A percentile compares a stretch with the other conserved stretches of the same genome.
Conservation (phyloP, 2,329 filamentous ascomycete species). For the Pseudopithomyces chartarum region DNA sequence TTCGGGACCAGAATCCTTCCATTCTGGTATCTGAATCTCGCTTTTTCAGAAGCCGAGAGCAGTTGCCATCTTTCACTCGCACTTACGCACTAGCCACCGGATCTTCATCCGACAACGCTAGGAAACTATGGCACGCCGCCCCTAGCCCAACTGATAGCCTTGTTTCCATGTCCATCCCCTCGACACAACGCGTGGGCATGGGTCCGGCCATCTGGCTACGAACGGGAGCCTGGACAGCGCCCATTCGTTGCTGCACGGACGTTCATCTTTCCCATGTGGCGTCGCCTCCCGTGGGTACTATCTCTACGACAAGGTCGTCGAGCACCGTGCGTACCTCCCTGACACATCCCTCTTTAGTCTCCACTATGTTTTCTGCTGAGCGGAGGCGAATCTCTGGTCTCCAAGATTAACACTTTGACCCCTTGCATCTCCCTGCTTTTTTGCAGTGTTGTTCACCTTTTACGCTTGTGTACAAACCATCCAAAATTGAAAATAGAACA, state of each 20-base stretch:
- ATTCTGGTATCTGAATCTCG: conserved; percentile 22
- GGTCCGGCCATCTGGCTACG: conserved; percentile 18
- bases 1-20: conserved; percentile 19
- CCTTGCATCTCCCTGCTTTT: conserved; percentile 9
- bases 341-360: background rate
- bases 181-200: conserved; percentile 25
- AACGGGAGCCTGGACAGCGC: conserved; percentile 20
- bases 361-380: background rate
- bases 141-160: conserved; percentile 20
- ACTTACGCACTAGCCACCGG: conserved; percentile 26
- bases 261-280: background rate
- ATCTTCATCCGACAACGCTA: conserved; percentile 35
- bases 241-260: conserved; percentile 5
- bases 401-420: conserved; percentile 11
- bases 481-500: conserved; percentile 24
- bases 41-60: conserved; percentile 19
- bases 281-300: conserved; percentile 1
- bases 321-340: background rate
- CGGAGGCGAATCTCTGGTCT: background rate
- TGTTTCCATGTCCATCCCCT: conserved; percentile 20
- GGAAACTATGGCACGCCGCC: conserved; percentile 24
- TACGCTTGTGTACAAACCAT: conserved; percentile 19
- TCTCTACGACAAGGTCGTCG: background rate
- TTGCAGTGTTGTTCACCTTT: conserved; percentile 19
- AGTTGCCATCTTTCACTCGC: conserved; percentile 8